Conservation (phyloP, 345 rosid species). For the Salix purpurea region DNA sequence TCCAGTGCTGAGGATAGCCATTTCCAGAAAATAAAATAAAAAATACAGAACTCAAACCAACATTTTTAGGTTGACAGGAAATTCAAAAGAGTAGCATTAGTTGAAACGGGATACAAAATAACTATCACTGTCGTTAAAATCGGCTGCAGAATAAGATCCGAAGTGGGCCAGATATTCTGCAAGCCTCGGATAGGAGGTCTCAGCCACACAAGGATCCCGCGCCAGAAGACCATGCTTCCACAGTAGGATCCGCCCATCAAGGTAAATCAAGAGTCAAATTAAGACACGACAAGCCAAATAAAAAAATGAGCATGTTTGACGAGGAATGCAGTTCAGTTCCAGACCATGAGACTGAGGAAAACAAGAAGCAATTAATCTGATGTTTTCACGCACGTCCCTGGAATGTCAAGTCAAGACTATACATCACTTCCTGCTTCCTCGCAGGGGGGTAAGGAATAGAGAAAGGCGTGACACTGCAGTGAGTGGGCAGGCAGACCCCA, state of each 20-base stretch:
- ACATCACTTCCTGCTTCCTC: slow-evolving; percentile 17
- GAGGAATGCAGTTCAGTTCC: slow-evolving; percentile 19
- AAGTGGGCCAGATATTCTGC: not conserved
- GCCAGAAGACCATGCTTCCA: not conserved
- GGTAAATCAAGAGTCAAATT: not conserved
- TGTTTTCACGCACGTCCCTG: slow-evolving; percentile 26
- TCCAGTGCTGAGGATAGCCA: not conserved
- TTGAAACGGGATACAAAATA: not conserved
- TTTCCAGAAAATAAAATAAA: not conserved
- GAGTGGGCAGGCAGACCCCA: not conserved
- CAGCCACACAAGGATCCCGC: not conserved
- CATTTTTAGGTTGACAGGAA: not conserved
- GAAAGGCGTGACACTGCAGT: not conserved
- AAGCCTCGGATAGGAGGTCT: not conserved
- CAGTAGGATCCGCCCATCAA: not conserved
- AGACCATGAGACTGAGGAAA: slow-evolving; percentile 19
- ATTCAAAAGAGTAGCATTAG: not conserved
- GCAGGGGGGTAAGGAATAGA: not conserved
- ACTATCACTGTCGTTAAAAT: not conserved
- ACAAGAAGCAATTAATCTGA: slow-evolving; percentile 17
- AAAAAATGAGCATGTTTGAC: slow-evolving; percentile 8
- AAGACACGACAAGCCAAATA: not conserved
- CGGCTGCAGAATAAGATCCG: not conserved
- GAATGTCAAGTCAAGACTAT: slow-evolving; percentile 28
- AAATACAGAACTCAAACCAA: too few relatives aligned